Percentiles rank a stretch among this genome's conserved stretches.
These are phyloP conservation scores for Lipomyces chichibuensis DNA, from an alignment of 805 yeast species.

Conservation along the genomic window DNA sequence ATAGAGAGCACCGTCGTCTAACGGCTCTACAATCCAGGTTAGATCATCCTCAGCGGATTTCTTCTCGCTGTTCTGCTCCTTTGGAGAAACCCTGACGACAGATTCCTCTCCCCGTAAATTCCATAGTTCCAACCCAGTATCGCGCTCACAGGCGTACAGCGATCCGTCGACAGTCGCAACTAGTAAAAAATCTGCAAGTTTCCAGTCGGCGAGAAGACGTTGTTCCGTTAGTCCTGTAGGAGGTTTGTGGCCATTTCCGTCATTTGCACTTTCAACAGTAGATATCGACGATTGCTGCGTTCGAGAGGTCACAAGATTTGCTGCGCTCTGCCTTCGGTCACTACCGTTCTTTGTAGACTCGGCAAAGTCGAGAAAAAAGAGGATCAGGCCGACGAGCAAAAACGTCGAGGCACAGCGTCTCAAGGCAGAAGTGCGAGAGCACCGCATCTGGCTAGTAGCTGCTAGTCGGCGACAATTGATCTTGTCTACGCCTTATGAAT, in stretches of 20 bases:
- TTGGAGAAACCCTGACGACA: conserved; percentile 51
- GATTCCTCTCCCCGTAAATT: conserved; percentile 67
- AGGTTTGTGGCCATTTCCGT: neutral
- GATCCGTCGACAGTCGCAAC: conserved; percentile 87
- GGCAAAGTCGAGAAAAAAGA: conserved; percentile 5
- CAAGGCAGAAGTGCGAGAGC: conserved; percentile 19
- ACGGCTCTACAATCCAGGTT: conserved; percentile 90
- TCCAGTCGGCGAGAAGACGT: conserved; percentile 53
- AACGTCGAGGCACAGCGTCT: conserved; percentile 6
- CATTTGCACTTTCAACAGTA: neutral
- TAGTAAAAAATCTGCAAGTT: conserved; percentile 60
- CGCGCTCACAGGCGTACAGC: conserved; percentile 75
- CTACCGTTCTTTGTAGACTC: conserved; percentile 17
- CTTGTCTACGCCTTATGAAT: neutral
- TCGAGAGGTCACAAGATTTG: neutral
- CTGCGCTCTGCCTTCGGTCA: conserved; percentile 16
- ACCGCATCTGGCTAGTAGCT: conserved; percentile 18
- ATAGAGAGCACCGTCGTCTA: conserved; percentile 78
- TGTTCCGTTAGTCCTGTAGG: conserved; percentile 4
- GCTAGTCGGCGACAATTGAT: neutral
- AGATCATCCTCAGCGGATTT: conserved; percentile 42
- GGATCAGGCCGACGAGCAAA: conserved; percentile 15
- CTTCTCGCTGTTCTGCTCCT: conserved; percentile 32
- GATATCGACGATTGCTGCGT: conserved; percentile 1
- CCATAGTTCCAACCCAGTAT: conserved; percentile 79